phyloP scores from a whole-genome alignment of 2,329 filamentous ascomycete species.

The Phoma sp. region DNA sequence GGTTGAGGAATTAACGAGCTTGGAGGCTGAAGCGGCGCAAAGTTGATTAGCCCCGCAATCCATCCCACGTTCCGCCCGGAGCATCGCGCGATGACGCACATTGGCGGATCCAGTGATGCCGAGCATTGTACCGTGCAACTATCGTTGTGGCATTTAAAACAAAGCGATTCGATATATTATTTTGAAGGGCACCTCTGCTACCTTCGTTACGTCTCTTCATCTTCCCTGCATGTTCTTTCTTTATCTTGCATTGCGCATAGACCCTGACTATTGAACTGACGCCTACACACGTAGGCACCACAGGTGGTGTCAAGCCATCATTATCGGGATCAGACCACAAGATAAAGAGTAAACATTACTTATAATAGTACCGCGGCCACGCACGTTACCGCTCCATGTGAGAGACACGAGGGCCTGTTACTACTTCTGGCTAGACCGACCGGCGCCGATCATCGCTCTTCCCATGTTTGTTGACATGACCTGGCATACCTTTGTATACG shows the following conservation, averaged over 20 bases:
- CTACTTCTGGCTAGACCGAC: constrained; percentile 1
- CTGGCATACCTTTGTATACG: no score
- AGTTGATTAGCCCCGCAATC: constrained; percentile 12
- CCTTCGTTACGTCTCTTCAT: no score
- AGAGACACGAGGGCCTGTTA: not conserved
- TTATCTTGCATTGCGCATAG: no score
- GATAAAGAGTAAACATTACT: no score
- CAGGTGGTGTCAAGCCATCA: no score
- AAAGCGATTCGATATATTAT: no score
- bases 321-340: no score
- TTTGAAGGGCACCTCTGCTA: no score
- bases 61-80: not conserved
- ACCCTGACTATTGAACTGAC: no score
- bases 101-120: not conserved
- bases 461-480: constrained; percentile 1
- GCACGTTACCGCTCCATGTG: not conserved
- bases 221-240: no score
- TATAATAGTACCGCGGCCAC: no score
- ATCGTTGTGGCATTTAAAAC: not conserved
- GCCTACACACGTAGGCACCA: no score
- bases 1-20: constrained; percentile 5
- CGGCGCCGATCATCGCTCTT: not conserved
- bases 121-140: not conserved
- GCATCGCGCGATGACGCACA: constrained; percentile 2
- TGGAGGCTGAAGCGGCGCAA: constrained; percentile 6